Evolutionary conservation across 2,329 filamentous ascomycete genomes (phyloP).

Genomic region (Colletotrichum sp.): DNA sequence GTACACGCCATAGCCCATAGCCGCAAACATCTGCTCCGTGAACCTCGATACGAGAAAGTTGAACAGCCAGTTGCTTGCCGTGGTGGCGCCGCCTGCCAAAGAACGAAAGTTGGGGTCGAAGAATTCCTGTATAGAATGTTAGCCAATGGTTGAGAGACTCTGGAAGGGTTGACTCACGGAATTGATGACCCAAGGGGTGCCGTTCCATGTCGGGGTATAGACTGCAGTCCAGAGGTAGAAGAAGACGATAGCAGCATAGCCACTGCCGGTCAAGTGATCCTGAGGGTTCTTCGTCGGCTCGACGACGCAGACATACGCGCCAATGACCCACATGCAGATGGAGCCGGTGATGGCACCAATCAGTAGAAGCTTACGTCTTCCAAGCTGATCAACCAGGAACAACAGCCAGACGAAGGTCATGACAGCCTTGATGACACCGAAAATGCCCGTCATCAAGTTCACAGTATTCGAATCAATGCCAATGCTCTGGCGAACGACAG

Average conservation of each 20-base stretch:
- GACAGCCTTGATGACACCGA: constrained; percentile 70
- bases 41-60: constrained; percentile 63
- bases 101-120: constrained; percentile 49
- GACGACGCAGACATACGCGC: constrained; percentile 58
- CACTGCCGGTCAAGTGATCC: constrained; percentile 43
- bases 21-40: constrained; percentile 54
- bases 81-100: constrained; percentile 63
- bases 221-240: constrained; percentile 66
- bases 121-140: constrained; percentile 50
- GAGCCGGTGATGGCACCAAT: constrained; percentile 63
- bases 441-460: constrained; percentile 67
- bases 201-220: constrained; percentile 66
- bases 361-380: constrained; percentile 57
- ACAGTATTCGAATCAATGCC: constrained; percentile 11
- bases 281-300: constrained; percentile 33
- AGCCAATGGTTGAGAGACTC: too few species aligned
- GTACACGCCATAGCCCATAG: constrained; percentile 55
- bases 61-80: constrained; percentile 61
- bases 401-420: constrained; percentile 69
- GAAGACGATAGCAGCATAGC: constrained; percentile 66
- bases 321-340: constrained; percentile 65
- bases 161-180: neutral
- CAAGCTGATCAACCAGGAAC: constrained; percentile 63
- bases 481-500: constrained; percentile 1
- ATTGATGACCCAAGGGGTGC: constrained; percentile 68